phyloP scores from a whole-genome alignment of 352 stramenopile species.

The Globisporangium abappressorium region DNA sequence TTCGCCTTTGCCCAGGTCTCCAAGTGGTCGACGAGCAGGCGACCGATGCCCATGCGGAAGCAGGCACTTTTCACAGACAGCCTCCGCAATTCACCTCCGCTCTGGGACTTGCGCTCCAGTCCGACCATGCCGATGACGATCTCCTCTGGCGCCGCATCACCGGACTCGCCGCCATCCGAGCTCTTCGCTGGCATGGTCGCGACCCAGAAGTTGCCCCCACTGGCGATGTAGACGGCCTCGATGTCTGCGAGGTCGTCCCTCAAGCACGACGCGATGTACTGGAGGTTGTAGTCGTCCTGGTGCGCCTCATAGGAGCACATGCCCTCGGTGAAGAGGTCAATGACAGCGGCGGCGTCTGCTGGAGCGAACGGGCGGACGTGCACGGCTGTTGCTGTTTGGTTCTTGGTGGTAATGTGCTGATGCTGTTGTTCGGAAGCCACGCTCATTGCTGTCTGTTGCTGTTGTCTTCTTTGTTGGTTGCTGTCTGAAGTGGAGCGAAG shows the following conservation, averaged over 20 bases:
- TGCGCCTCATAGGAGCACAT: conserved; percentile 31
- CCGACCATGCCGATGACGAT: conserved; percentile 19
- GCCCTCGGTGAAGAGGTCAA: conserved; percentile 29
- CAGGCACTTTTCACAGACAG: conserved; percentile 6
- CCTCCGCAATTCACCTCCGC: conserved; percentile 13
- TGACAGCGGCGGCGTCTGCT: conserved; percentile 4
- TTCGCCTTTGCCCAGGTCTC: conserved; percentile 14
- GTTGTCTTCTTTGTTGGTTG: neutral
- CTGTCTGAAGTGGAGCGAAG: neutral
- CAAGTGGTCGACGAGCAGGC: conserved; percentile 12
- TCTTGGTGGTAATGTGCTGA: neutral
- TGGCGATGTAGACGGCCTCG: conserved; percentile 19
- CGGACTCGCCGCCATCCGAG: no score
- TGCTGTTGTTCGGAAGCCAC: neutral
- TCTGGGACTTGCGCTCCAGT: conserved; percentile 1
- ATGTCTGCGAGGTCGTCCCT: conserved; percentile 32
- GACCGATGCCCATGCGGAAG: conserved; percentile 11
- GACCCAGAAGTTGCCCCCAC: conserved; percentile 37
- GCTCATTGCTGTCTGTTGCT: neutral
- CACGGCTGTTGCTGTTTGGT: neutral
- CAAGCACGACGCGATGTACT: conserved; percentile 27
- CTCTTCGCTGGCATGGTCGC: conserved; percentile 11
- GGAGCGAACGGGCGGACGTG: conserved; percentile 12
- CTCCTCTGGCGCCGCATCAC: neutral
- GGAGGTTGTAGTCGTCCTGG: conserved; percentile 23